A percentile compares a stretch with the other conserved stretches of the same genome.
Evolutionary conservation across 768 basidiomycete genomes (phyloP).

Genomic region (Amanita rimosa): DNA sequence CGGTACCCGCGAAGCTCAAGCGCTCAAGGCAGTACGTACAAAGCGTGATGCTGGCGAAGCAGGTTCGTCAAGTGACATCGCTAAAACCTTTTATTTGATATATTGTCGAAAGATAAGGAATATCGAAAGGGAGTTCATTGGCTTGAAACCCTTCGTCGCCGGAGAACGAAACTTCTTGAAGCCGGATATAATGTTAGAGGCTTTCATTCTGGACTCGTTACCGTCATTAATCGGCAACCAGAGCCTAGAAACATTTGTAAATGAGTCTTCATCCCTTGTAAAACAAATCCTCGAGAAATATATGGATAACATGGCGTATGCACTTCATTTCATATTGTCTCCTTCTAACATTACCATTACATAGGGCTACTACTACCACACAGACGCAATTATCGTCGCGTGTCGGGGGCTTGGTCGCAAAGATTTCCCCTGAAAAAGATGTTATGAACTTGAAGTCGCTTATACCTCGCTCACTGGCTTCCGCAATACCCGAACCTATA

Average conservation of each 20-base stretch:
- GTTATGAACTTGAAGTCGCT: constrained; percentile 40
- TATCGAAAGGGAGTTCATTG: constrained; percentile 86
- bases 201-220: background rate
- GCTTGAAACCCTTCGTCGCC: constrained; percentile 82
- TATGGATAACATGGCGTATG: constrained; percentile 70
- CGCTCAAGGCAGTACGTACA: constrained; percentile 66
- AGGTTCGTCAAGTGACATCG: constrained; percentile 30
- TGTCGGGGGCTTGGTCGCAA: constrained; percentile 46
- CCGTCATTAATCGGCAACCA: constrained; percentile 15
- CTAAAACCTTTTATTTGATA: background rate
- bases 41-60: constrained; percentile 91
- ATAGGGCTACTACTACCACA: constrained; percentile 67
- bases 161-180: constrained; percentile 72
- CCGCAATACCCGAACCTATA: constrained; percentile 57
- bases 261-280: constrained; percentile 55
- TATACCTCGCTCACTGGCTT: constrained; percentile 52
- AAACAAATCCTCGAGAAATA: constrained; percentile 62
- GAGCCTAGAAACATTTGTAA: constrained; percentile 75
- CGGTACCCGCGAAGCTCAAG: constrained; percentile 45
- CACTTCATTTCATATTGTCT: constrained; percentile 1
- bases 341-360: background rate
- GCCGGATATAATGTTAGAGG: constrained; percentile 63
- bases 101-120: constrained; percentile 54
- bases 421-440: constrained; percentile 65
- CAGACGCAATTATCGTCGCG: constrained; percentile 65